Percentiles rank a stretch among this genome's conserved stretches.
phyloP scores from a whole-genome alignment of 2,329 filamentous ascomycete species.

The Ophiostoma fasciatum region DNA sequence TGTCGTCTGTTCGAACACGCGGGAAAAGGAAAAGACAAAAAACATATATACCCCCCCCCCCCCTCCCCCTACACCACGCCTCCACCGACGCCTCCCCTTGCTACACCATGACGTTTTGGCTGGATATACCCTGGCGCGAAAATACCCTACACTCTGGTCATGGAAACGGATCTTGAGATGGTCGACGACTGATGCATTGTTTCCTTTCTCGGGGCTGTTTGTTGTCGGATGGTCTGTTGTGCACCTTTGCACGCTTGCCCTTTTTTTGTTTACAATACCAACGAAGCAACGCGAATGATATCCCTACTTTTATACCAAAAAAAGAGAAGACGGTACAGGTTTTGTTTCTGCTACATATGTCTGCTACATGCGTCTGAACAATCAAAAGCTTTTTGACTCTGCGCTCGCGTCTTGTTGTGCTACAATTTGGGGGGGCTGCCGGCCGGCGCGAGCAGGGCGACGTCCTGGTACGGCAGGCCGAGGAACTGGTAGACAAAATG shows the following conservation, averaged over 20 bases:
- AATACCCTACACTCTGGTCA: neutral
- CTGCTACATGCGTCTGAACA: neutral
- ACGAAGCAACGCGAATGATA: constrained; percentile 11
- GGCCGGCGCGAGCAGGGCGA: constrained; percentile 15
- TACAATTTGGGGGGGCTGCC: neutral
- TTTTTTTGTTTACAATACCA: neutral
- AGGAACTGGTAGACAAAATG: constrained; percentile 55
- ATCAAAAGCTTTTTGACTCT: neutral
- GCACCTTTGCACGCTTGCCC: neutral
- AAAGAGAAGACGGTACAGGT: constrained; percentile 5
- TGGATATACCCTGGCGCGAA: constrained; percentile 51
- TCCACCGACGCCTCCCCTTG: too few relatives aligned
- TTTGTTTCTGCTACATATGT: neutral
- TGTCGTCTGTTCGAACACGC: neutral
- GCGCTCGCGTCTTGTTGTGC: too few relatives aligned
- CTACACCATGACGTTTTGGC: too few relatives aligned
- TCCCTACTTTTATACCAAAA: constrained; percentile 6
- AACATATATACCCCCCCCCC: constrained; percentile 34
- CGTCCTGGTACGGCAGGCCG: constrained; percentile 41
- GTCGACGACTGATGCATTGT: constrained; percentile 6
- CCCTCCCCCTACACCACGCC: too few relatives aligned
- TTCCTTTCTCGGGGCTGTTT: neutral
- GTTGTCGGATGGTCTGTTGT: neutral
- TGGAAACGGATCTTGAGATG: constrained; percentile 7
- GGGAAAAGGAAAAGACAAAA: constrained; percentile 6